Evolutionary conservation across 2,329 filamentous ascomycete genomes (phyloP), one percentile per base, ranked within the genome.

Genomic region (Neopestalotiopsis sp.): DNA sequence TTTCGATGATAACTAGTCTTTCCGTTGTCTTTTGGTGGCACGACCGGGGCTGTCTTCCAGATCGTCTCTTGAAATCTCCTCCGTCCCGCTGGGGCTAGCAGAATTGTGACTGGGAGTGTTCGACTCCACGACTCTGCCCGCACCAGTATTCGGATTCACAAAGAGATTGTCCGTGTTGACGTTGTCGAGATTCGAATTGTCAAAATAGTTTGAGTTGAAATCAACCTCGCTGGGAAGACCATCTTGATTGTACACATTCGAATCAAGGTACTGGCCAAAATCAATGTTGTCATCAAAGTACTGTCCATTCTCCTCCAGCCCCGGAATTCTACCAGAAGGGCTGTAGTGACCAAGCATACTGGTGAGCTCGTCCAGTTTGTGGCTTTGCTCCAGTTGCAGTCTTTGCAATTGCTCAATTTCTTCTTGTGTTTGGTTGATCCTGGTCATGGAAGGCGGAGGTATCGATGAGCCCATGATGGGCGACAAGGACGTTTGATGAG

Each of bases 351-450:
- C 91, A 7, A 98, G 86, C 17, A 94, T 83, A 67, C 89, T 90
- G 65, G 90, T 90, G 10, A 98, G 85, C 69, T 93, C 90, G 70
- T 93, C 89, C 1, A 98, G 92, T 63, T 92, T 92, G 62, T 87
- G 87, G 70, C 92, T 90, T 75, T 97, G 94, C 70, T 95, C 90
- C 30, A 89, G 88, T 76, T 97, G 93, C 75, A 97, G 85, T 58
- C 91, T 91, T 71, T 93, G 89, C 2, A 98, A 85, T 38, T 92
- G 87, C 65, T 96, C 93, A 34, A 98, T 88, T 71, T 97, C 92
- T 14, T 91, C 85, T 70, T 92, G 87, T 4, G 92, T 95, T 70
- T 88, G 88, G 61, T 86, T 88, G 71, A 96, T 88, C 53, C 90
- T 86, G 65, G 88, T 85, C 24, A 94, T 82, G 14, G 78, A 78